These are phyloP conservation scores for Juncus effusus DNA, from an alignment of 176 grass and related monocot species.

Conservation along the genomic window DNA sequence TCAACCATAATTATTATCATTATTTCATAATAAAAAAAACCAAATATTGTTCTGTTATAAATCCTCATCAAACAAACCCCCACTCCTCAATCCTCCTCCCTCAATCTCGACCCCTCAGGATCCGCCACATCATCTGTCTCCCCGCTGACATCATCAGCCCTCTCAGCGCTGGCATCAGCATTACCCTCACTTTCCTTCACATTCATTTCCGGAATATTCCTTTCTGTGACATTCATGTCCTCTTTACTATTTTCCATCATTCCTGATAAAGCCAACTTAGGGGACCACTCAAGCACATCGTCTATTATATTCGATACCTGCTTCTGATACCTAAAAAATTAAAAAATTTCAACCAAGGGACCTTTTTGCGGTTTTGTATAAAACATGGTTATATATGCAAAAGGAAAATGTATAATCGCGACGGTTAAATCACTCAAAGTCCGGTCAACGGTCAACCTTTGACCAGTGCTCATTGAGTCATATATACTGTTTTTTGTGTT, in stretches of 20 bases:
- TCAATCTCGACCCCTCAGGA: constrained; percentile 44
- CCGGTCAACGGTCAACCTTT: too few species aligned
- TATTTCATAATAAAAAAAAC: constrained; percentile 22
- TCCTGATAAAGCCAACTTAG: constrained; percentile 83
- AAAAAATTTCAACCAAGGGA: neutral
- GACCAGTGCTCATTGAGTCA: too few species aligned
- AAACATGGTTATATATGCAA: constrained; percentile 22
- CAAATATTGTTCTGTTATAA: constrained; percentile 12
- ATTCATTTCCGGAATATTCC: constrained; percentile 40
- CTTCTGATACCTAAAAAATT: constrained; percentile 80
- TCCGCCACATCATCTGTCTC: constrained; percentile 37
- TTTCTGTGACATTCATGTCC: constrained; percentile 48
- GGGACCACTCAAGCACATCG: constrained; percentile 98
- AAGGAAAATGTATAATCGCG: neutral
- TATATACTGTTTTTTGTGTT: too few species aligned
- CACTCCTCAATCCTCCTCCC: constrained; percentile 22
- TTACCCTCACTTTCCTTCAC: constrained; percentile 27
- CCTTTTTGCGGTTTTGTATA: neutral
- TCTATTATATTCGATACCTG: constrained; percentile 99
- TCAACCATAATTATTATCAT: constrained; percentile 24
- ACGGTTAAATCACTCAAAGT: too few species aligned
- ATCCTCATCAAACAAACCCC: constrained; percentile 17
- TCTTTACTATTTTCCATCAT: constrained; percentile 80
- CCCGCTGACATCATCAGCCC: neutral
- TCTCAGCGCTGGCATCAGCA: constrained; percentile 34